Conservation (phyloP, 495 filamentous ascomycete species). For the Tetracladium marchalianum region DNA sequence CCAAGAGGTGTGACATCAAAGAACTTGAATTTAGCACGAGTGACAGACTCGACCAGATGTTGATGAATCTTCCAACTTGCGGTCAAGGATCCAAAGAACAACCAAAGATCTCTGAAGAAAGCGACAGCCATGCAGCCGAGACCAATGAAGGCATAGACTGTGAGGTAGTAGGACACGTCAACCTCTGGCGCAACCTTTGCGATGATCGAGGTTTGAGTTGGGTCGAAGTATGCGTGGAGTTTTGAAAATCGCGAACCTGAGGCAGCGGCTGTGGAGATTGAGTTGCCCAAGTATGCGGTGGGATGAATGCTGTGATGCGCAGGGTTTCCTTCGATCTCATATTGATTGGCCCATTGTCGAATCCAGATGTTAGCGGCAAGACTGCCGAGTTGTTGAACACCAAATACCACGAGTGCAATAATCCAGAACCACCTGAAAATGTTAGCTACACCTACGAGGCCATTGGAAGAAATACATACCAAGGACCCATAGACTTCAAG, state of each 20-base stretch:
- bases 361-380: slow-evolving; percentile 93
- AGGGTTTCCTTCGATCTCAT: slow-evolving; percentile 22
- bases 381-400: slow-evolving; percentile 67
- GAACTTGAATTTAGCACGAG: slow-evolving; percentile 89
- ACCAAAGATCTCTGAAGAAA: slow-evolving; percentile 66
- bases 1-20: slow-evolving; percentile 96
- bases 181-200: slow-evolving; percentile 40
- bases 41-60: slow-evolving; percentile 65
- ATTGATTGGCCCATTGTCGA: slow-evolving; percentile 67
- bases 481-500: slow-evolving; percentile 77
- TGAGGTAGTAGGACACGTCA: slow-evolving; percentile 74
- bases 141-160: slow-evolving; percentile 72
- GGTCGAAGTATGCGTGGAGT: slow-evolving; percentile 17
- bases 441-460: slow-evolving; percentile 1
- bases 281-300: slow-evolving; percentile 12
- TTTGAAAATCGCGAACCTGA: slow-evolving; percentile 9
- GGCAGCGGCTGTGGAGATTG: slow-evolving; percentile 13
- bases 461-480: slow-evolving; percentile 30
- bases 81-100: slow-evolving; percentile 86
- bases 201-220: slow-evolving; percentile 14
- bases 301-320: slow-evolving; percentile 5
- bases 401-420: slow-evolving; percentile 61
- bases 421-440: slow-evolving; percentile 65
- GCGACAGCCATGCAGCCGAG: slow-evolving; percentile 64
- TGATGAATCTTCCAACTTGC: slow-evolving; percentile 82